Percentiles rank a stretch among this genome's conserved stretches.
Evolutionary conservation across 257 asterid genomes (phyloP).

Genomic region (Buddleja alternifolia): DNA sequence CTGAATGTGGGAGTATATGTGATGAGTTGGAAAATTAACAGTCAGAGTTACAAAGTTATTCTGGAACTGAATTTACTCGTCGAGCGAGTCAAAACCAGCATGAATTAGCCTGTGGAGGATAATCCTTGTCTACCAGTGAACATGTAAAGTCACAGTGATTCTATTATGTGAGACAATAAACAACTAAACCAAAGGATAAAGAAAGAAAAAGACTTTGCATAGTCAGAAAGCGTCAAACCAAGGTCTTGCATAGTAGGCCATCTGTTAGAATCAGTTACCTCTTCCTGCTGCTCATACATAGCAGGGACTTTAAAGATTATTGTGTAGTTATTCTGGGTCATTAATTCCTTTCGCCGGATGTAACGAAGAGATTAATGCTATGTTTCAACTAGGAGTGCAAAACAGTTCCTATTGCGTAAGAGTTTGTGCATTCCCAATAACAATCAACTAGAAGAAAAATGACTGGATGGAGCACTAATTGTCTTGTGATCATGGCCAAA

Average conservation of each 20-base stretch:
- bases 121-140: too few species aligned
- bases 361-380: background rate
- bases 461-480: background rate
- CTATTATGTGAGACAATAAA: too few species aligned
- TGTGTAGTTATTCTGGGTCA: background rate
- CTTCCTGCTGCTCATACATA: background rate
- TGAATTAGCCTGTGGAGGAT: too few species aligned
- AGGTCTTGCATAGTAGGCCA: too few species aligned
- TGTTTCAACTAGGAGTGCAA: too few species aligned
- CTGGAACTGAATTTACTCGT: too few species aligned
- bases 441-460: background rate
- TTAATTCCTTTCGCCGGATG: background rate
- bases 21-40: background rate
- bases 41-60: background rate
- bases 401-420: too few species aligned
- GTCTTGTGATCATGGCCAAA: background rate
- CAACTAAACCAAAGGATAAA: too few species aligned
- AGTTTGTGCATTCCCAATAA: background rate
- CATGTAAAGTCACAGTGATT: too few species aligned
- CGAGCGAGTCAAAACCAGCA: too few species aligned
- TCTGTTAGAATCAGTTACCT: background rate
- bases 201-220: too few species aligned
- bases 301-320: background rate
- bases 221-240: too few species aligned
- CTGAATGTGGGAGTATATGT: background rate